Conservation (phyloP, 2,329 filamentous ascomycete species). For the Cordyceps tenuipes region DNA sequence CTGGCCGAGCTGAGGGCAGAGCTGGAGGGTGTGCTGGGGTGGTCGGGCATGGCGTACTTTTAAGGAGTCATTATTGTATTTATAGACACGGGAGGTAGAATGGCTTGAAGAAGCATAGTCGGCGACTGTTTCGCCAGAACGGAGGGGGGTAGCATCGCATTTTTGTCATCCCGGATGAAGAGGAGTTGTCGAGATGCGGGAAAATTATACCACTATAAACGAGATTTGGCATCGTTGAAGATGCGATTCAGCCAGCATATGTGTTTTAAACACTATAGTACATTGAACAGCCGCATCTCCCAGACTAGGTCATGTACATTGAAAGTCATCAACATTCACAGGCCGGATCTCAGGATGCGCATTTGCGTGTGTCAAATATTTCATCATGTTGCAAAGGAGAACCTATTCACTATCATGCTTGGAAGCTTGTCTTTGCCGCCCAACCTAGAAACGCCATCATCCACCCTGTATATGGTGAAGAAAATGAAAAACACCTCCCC, state of each 20-base stretch:
- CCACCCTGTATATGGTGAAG: neutral
- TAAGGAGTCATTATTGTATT: slow-evolving; percentile 17
- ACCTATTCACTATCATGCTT: neutral
- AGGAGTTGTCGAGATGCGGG: too few species aligned
- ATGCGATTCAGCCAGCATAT: too few species aligned
- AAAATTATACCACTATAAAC: too few species aligned
- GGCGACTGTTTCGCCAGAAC: neutral
- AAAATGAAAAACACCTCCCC: too few species aligned
- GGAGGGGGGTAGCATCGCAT: too few species aligned
- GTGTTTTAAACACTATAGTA: too few species aligned
- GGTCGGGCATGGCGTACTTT: slow-evolving; percentile 54
- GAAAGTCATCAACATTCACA: neutral
- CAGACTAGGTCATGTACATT: too few species aligned
- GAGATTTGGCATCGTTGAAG: too few species aligned
- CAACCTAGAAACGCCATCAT: neutral
- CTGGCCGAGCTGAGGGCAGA: slow-evolving; percentile 62
- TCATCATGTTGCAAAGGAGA: neutral
- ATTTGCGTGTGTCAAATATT: neutral
- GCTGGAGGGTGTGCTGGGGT: slow-evolving; percentile 54
- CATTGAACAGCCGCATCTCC: too few species aligned
- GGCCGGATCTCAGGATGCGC: neutral
- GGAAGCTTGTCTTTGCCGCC: neutral
- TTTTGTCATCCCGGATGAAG: too few species aligned
- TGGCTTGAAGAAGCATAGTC: neutral
- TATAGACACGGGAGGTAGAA: neutral